Evolutionary conservation across 768 basidiomycete species (phyloP), one percentile per base, ranked within the genome.

Genomic region (Tulasnella sp.): DNA sequence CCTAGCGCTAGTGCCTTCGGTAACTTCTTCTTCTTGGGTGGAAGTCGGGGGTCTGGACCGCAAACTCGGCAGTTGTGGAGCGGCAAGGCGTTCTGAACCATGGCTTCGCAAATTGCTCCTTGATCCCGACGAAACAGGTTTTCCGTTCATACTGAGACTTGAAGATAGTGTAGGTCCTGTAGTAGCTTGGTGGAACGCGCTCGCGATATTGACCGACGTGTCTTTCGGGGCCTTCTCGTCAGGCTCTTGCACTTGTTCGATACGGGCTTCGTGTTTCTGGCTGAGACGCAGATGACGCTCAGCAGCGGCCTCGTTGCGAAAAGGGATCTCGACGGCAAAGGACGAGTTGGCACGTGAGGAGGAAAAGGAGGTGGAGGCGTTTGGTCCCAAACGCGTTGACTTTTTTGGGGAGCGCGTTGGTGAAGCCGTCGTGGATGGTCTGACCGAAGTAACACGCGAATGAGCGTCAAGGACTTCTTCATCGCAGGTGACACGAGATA

Each of bases 181-280:
- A 29, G 88, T 92, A 26, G 94, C 94, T 83, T 91, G 90, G 80
- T 87, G 86, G 82, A 96, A 92, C 40, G 94, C 94, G 81, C 89
- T 88, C 13, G 93, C 94, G 82, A 94, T 91, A 84, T 93, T 92
- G 73, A 95, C 94, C 26, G 93, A 91, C 69, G 94, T 95, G 84
- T 93, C 93, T 82, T 92, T 92, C 79, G 93, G 89, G 78, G 83
- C 83, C 91, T 91, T 92, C 87, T 87, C 90, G 81, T 90, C 88
- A 57, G 93, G 93, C 74, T 90, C 86, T 18, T 84, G 84, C 23
- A 20, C 42, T 10, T 3, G 3, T 35, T 74, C 42, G 67, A 77
- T 70, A 4, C 37, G 39, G 7, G 67, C 61, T 77, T 77, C 76
- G 76, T 77, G 61, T 42, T 55, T 42, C 46, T 77, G 76, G 44